Conservation (phyloP, 2,329 filamentous ascomycete species). For the Sporothrix mexicana region DNA sequence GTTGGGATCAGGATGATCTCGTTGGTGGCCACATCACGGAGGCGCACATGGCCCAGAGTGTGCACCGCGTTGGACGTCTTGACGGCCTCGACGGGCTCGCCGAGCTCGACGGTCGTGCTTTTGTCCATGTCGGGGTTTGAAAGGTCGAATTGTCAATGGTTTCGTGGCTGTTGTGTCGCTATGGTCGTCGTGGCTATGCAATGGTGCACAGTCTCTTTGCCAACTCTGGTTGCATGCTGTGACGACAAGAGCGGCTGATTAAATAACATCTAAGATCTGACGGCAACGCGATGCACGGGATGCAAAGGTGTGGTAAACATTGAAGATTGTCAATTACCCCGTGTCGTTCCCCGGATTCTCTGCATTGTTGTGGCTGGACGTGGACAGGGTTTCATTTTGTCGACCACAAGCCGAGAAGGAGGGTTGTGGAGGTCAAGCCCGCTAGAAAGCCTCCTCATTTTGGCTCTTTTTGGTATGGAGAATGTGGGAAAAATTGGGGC, state of each 20-base stretch:
- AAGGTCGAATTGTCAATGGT: not conserved
- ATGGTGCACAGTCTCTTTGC: not conserved
- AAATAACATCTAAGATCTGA: slow-evolving; percentile 8
- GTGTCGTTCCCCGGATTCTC: not conserved
- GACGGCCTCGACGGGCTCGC: not conserved
- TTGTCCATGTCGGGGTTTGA: not conserved
- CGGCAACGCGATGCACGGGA: not conserved
- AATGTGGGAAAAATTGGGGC: no score
- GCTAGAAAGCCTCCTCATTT: not conserved
- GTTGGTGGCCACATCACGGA: slow-evolving; percentile 51
- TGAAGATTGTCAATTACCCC: not conserved
- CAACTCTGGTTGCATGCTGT: not conserved
- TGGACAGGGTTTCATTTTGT: not conserved
- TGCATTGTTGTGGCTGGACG: not conserved
- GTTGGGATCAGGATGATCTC: slow-evolving; percentile 59
- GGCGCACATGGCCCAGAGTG: slow-evolving; percentile 51
- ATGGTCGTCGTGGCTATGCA: not conserved
- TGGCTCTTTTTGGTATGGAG: not conserved
- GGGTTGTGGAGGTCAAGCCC: slow-evolving; percentile 4
- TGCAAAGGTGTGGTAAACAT: not conserved
- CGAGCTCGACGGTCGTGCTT: not conserved
- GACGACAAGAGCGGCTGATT: not conserved
- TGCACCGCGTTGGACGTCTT: slow-evolving; percentile 7
- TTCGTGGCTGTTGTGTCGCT: not conserved
- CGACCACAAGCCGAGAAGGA: not conserved